Base-by-base conservation (phyloP, 1,284 basidiomycete genomes). In the Mycena citricolor region DNA sequence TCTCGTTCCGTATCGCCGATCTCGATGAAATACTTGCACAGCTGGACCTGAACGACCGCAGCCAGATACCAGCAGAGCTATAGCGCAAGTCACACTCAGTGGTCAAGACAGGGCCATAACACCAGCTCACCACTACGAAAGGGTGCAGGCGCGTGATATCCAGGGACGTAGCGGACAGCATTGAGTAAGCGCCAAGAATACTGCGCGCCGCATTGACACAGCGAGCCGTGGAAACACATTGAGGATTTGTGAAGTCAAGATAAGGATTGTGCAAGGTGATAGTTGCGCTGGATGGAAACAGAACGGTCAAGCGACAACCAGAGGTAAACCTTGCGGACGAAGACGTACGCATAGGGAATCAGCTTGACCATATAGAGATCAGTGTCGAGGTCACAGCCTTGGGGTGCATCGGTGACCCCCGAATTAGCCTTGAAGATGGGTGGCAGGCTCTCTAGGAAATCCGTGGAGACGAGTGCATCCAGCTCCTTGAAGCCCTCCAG, bases 51-150 rank as follows among this genome's bases (percentile, higher is more conserved):
- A 8, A 90, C 85, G 4, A 86, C 86, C 19, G 88, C 87, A 5
- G 87, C 87, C 14, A 90, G 76, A 62, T 90, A 90, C 87, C 87
- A 90, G 59, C 87, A 89, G 39, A 90, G 89, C 87, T 90, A n/a
- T n/a, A n/a, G n/a, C n/a, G 54, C 21, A 46, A 21, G 49, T n/a
- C 17, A 48, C 44, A 45, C 50, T 37, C 48, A 55, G 44, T 49
- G 26, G 22, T 14, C 4, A 28, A 35, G 23, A n/a, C 28, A 20
- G 10, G 19, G 54, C 23, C 31, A 42, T 5, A 29, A 26, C 37
- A 16, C 32, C 28, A 8, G 62, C 85, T 48, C 59, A 89, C 88
- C 52, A 82, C 82, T 14, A 83, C 82, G 57, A 88, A 88, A 10
- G 88, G 87, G 64, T 90, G 88, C 35, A 90, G 60, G 37, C 84